Evolutionary conservation across 305 asterid genomes (phyloP).

Genomic region (Solanum hybrid): DNA sequence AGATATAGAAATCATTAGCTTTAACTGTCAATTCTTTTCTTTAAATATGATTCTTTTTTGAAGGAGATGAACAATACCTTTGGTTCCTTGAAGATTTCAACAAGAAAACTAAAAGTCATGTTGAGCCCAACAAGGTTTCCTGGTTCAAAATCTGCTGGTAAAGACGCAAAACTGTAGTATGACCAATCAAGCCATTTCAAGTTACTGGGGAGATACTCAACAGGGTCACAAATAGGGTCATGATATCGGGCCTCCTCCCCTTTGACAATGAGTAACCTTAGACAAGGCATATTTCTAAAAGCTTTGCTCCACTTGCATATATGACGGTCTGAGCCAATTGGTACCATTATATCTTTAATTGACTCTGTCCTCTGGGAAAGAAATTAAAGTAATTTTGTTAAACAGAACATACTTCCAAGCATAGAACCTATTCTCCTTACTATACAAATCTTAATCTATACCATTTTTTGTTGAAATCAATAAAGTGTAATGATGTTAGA

Average conservation of each 20-base stretch:
- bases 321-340: too few species aligned
- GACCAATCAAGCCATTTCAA: background rate
- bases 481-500: too few species aligned
- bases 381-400: too few species aligned
- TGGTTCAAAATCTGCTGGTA: background rate
- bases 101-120: background rate
- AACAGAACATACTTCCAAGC: too few species aligned
- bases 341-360: too few species aligned
- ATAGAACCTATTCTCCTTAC: too few species aligned
- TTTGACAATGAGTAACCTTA: background rate
- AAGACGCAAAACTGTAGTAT: background rate
- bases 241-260: background rate
- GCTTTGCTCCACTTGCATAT: background rate
- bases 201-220: background rate
- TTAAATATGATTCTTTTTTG: background rate
- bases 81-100: background rate
- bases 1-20: background rate
- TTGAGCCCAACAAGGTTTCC: background rate
- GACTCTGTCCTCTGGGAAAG: too few species aligned
- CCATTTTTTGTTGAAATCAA: background rate
- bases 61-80: background rate
- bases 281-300: background rate
- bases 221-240: too few species aligned
- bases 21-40: background rate
- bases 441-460: too few species aligned